Conservation (phyloP, 306 rosid species). For the Morella rubra region DNA sequence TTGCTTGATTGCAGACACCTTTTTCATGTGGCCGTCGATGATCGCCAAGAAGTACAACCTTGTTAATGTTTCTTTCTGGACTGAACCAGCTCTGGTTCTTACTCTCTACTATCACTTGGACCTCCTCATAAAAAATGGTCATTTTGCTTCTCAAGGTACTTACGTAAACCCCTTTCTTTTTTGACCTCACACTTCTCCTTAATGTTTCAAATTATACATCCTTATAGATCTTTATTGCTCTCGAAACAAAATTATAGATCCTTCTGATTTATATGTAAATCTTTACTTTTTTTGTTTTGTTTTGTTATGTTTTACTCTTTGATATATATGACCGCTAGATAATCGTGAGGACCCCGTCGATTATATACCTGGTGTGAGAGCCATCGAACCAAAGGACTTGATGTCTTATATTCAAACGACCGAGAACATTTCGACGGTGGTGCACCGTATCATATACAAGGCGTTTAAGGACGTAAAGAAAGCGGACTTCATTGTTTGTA, state of each 20-base stretch:
- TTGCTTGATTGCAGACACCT: slow-evolving; percentile 39
- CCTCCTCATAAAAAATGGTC: slow-evolving; percentile 32
- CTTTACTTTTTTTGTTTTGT: not conserved
- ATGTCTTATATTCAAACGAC: slow-evolving; percentile 51
- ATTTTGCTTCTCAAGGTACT: slow-evolving; percentile 28
- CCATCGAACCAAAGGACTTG: slow-evolving; percentile 48
- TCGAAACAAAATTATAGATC: too few species aligned
- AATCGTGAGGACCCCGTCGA: too few species aligned
- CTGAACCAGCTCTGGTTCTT: slow-evolving; percentile 32
- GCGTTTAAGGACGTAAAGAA: slow-evolving; percentile 39
- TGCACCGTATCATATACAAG: slow-evolving; percentile 41
- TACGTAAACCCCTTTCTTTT: not conserved
- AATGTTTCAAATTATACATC: not conserved
- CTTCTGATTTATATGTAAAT: too few species aligned
- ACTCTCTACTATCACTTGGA: slow-evolving; percentile 34
- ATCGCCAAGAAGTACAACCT: slow-evolving; percentile 35
- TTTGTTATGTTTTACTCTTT: not conserved
- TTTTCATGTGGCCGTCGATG: slow-evolving; percentile 10
- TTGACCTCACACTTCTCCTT: not conserved
- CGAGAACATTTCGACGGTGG: slow-evolving; percentile 31
- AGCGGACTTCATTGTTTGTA: slow-evolving; percentile 53
- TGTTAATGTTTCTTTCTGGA: slow-evolving; percentile 40
- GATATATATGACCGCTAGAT: not conserved
- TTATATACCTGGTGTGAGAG: too few species aligned
- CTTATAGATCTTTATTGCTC: too few species aligned